Evolutionary conservation across 2,329 filamentous ascomycete genomes (phyloP).

Genomic region (Setomelanomma holmii): DNA sequence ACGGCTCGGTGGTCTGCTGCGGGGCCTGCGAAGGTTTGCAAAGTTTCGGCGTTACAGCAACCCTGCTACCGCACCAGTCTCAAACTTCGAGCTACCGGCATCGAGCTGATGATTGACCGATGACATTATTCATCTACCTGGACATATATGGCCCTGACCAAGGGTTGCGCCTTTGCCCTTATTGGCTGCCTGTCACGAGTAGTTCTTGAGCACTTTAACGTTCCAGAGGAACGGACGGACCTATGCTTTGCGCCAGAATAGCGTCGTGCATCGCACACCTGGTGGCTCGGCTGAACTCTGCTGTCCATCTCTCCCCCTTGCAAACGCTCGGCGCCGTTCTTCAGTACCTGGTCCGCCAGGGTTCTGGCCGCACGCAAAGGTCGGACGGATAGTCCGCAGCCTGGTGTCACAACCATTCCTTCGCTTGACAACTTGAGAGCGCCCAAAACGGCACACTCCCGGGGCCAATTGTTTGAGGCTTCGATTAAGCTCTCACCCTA

Average conservation of each 20-base stretch:
- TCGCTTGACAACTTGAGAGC: slow-evolving; percentile 49
- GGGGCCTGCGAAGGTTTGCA: slow-evolving; percentile 38
- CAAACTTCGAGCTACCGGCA: slow-evolving; percentile 42
- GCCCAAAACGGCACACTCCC: slow-evolving; percentile 49
- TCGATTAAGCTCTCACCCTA: slow-evolving; percentile 44
- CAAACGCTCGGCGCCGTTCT: slow-evolving; percentile 35
- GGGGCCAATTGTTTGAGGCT: slow-evolving; percentile 50
- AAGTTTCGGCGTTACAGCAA: slow-evolving; percentile 42
- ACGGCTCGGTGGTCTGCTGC: slow-evolving; percentile 34
- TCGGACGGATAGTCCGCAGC: slow-evolving; percentile 38
- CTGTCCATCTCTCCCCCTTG: slow-evolving; percentile 29
- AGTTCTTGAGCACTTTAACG: slow-evolving; percentile 27
- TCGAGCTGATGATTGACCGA: slow-evolving; percentile 34
- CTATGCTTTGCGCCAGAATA: slow-evolving; percentile 34
- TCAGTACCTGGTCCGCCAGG: slow-evolving; percentile 36
- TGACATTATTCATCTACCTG: slow-evolving; percentile 40
- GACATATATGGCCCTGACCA: slow-evolving; percentile 25
- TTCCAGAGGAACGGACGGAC: slow-evolving; percentile 37
- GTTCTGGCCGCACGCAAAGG: slow-evolving; percentile 35
- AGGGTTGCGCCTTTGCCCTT: slow-evolving; percentile 23
- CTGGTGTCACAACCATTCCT: slow-evolving; percentile 44
- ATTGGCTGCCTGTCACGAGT: slow-evolving; percentile 27
- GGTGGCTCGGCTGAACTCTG: slow-evolving; percentile 40
- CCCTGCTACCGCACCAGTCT: slow-evolving; percentile 49
- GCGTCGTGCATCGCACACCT: slow-evolving; percentile 37